Conservation (phyloP, 2,329 filamentous ascomycete genomes). For the Colletotrichum sp. region DNA sequence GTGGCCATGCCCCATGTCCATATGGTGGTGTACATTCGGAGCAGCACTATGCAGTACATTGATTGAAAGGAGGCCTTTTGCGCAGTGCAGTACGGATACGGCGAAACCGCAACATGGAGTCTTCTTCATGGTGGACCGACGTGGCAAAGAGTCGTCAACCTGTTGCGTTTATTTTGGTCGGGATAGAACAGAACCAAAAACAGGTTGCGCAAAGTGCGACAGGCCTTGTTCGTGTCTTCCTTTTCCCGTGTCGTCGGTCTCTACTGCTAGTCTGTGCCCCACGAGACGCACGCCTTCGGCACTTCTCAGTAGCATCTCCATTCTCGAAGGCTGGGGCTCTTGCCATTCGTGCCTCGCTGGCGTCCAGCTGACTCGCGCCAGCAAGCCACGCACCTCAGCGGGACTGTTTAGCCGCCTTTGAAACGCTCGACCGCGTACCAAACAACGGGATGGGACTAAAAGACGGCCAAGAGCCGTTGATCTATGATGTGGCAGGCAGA, state of each 20-base stretch:
- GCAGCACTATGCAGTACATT: not conserved
- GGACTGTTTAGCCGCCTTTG: not conserved
- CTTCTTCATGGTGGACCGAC: not conserved
- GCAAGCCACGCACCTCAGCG: not conserved
- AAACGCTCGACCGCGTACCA: not conserved
- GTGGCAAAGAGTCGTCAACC: conserved; percentile 11
- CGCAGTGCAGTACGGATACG: not conserved
- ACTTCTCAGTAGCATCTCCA: not conserved
- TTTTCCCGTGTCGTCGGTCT: not conserved
- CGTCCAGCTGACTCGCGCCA: not conserved
- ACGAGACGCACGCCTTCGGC: not conserved
- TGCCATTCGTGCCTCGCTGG: not conserved
- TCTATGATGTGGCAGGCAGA: not conserved
- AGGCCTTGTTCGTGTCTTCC: not conserved
- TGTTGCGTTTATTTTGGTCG: not conserved
- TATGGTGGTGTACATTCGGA: not conserved
- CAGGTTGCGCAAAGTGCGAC: not conserved
- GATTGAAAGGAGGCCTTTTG: not conserved
- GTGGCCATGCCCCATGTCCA: not conserved
- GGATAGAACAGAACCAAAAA: not conserved
- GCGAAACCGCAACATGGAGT: not conserved
- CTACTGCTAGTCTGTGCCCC: not conserved
- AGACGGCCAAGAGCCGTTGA: not conserved
- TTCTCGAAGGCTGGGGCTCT: not conserved
- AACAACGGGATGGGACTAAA: not conserved